phyloP scores from a whole-genome alignment of 768 basidiomycete genomes.

The Panaeolus papilionaceus region DNA sequence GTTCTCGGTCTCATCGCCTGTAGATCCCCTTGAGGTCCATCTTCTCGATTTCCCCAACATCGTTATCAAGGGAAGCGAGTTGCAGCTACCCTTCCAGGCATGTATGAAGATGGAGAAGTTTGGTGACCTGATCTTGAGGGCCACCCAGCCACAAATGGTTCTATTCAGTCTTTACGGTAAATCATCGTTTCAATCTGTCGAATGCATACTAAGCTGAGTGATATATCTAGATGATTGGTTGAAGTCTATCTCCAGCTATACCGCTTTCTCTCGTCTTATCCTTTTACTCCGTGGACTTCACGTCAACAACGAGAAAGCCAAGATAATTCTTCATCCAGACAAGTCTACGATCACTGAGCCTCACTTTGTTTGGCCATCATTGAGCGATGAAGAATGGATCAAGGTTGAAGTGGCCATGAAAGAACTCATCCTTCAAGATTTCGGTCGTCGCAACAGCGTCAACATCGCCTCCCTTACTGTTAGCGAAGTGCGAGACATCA shows the following conservation, averaged over 20 bases:
- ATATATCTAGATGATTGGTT: constrained; percentile 89
- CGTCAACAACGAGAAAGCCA: constrained; percentile 99
- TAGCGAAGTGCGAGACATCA: constrained; percentile 97
- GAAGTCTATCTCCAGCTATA: constrained; percentile 98
- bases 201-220: constrained; percentile 16
- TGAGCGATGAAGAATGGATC: constrained; percentile 97
- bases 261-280: constrained; percentile 97
- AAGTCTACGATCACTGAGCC: constrained; percentile 97
- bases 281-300: constrained; percentile 96
- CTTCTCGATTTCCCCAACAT: constrained; percentile 99
- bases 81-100: constrained; percentile 99
- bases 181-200: constrained; percentile 20
- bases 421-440: constrained; percentile 95
- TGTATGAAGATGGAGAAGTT: constrained; percentile 99
- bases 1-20: constrained; percentile 17
- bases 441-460: constrained; percentile 98
- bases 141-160: constrained; percentile 99
- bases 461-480: constrained; percentile 97
- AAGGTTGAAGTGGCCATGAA: constrained; percentile 99
- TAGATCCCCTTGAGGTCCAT: constrained; percentile 96
- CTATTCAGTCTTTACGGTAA: constrained; percentile 93
- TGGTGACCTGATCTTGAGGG: constrained; percentile 96
- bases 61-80: constrained; percentile 98
- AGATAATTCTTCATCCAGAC: constrained; percentile 97
- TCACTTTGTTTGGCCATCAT: constrained; percentile 97